Evolutionary conservation across 2,329 filamentous ascomycete genomes (phyloP), one percentile per base, ranked within the genome.

Genomic region (Colletotrichum godetiae): DNA sequence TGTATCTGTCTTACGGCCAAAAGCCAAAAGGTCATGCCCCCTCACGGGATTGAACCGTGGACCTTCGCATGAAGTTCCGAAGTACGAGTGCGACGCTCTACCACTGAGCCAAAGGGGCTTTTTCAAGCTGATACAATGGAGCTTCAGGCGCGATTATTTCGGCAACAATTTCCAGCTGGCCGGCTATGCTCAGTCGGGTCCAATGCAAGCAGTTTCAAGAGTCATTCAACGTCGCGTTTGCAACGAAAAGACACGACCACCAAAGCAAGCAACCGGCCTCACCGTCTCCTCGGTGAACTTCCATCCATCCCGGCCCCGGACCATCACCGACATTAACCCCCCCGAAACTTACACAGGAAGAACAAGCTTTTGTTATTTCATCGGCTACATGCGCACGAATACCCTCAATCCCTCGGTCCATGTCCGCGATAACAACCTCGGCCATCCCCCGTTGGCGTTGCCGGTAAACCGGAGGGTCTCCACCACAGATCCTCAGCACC

Each of bases 31-130:
- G 0, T 0, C 10, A 4, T 73, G 70, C 66, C 70, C 59, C 66
- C 70, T 69, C 70, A 70, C 70, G 70, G 70, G 70, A 73, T 73
- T 69, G 70, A 73, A 73, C 70, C 70, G 70, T 73, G 70, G 70
- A 73, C 70, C 70, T 73, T 73, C 70, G 67, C 70, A 73, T 73
- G 5, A 2, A 11, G 55, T 13, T 10, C 8, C 2, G 0, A 2
- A 24, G 33, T 73, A 73, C 70, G 70, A 73, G 70, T 73, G 70
- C 67, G 70, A 73, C 70, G 70, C 70, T 73, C 70, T 73, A 73
- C 70, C 70, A 73, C 70, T 73, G 70, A 73, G 70, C 70, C 46
- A 73, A 69, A 69, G 58, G 64, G 69, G 69, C 69, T 7, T 1
- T 4, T 7, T 1, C 1, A 6, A 15, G 35, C 29, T 49, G 6